Conservation (phyloP, 345 rosid genomes). For the Aquilaria sinensis region DNA sequence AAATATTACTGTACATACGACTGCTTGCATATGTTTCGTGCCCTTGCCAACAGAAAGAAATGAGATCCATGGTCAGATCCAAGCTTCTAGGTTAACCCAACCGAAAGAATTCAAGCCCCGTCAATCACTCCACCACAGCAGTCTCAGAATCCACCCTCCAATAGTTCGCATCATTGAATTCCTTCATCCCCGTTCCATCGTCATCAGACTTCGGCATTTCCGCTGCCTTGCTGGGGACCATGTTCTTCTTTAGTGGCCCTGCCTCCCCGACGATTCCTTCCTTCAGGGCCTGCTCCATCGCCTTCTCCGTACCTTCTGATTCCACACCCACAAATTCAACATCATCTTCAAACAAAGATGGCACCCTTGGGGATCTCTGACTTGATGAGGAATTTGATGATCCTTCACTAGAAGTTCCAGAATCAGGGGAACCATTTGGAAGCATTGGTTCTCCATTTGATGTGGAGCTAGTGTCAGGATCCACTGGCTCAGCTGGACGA, state of each 20-base stretch:
- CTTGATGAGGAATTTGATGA: constrained; percentile 30
- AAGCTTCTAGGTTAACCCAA: constrained; percentile 6
- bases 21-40: constrained; percentile 14
- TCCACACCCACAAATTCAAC: constrained; percentile 95
- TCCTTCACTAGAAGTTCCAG: constrained; percentile 34
- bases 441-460: constrained; percentile 34
- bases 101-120: constrained; percentile 6
- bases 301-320: constrained; percentile 83
- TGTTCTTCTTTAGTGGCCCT: constrained; percentile 68
- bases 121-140: constrained; percentile 60
- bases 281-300: constrained; percentile 90
- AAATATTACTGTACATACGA: constrained; percentile 46
- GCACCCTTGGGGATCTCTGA: constrained; percentile 35
- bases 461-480: constrained; percentile 25
- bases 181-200: constrained; percentile 51
- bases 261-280: constrained; percentile 97
- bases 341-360: constrained; percentile 90
- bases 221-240: constrained; percentile 29
- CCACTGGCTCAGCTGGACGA: constrained; percentile 24
- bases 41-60: constrained; percentile 18
- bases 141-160: constrained; percentile 97
- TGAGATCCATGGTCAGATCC: constrained; percentile 13
- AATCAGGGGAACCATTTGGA: constrained; percentile 50
- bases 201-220: constrained; percentile 54
- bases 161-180: constrained; percentile 85